Evolutionary conservation across 495 filamentous ascomycete species (phyloP).

Genomic region (Penicillium maclennaniae): DNA sequence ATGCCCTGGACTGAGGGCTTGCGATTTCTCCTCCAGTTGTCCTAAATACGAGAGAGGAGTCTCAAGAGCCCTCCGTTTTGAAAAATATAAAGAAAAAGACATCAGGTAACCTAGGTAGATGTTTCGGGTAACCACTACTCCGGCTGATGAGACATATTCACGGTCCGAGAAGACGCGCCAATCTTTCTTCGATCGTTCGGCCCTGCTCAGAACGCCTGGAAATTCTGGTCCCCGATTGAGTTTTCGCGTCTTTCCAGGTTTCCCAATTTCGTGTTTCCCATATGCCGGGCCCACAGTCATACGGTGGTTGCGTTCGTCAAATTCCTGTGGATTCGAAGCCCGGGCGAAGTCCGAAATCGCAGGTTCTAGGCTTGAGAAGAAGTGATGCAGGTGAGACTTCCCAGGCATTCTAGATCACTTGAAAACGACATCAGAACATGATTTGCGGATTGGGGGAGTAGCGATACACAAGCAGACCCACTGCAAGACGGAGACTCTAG

Average conservation of each 20-base stretch:
- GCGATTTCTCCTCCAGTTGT: not conserved
- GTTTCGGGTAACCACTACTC: conserved; percentile 9
- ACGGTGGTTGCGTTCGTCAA: not conserved
- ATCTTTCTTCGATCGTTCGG: conserved; percentile 7
- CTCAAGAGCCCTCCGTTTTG: too few species aligned
- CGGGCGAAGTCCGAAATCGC: conserved; percentile 8
- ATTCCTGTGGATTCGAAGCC: not conserved
- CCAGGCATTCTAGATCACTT: not conserved
- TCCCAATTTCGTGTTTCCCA: not conserved
- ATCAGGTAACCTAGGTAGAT: not conserved
- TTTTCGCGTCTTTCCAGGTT: conserved; percentile 20
- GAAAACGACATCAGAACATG: not conserved
- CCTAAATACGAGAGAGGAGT: too few species aligned
- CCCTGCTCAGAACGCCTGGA: conserved; percentile 10
- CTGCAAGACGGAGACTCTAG: conserved; percentile 12
- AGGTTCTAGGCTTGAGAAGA: conserved; percentile 8
- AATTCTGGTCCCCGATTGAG: conserved; percentile 25
- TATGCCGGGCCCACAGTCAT: conserved; percentile 1
- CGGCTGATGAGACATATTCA: conserved; percentile 5
- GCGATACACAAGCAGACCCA: conserved; percentile 21
- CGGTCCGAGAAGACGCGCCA: conserved; percentile 17
- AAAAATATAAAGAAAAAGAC: not conserved
- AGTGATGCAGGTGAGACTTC: not conserved
- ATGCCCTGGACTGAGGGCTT: not conserved
- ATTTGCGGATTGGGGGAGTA: conserved; percentile 9